Base-by-base conservation (phyloP, 1,284 basidiomycete genomes). In the Boletus sp. region DNA sequence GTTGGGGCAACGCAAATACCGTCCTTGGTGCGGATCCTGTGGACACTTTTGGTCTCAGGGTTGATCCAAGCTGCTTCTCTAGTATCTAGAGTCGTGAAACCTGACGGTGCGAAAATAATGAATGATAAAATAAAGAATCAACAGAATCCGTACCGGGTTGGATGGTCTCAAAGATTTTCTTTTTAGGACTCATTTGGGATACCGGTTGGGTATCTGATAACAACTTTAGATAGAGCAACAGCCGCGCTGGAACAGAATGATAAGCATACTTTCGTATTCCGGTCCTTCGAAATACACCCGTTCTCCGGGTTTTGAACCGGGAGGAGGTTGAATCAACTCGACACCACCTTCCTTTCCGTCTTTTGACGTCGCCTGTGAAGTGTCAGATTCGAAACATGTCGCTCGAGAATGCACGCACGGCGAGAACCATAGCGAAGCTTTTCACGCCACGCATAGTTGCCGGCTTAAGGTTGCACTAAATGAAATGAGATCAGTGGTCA, bases 341-440 rank as follows among this genome's bases (percentile, higher is more conserved):
- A 98, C 84, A n/a, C 89, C 91, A 7, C 74, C 86, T 6, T 92
- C 90, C 67, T 93, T 94, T 33, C 92, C 92, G 12, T 90, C 90
- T 65, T 85, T 87, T 12, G 87, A 84, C 1, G 89, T 85, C 33
- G 94, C 94, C 91, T 94, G 56, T 8, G 34, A 22, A 27, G 30
- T 23, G 37, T 50, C 33, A 42, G 22, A 43, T 45, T 42, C 26
- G 8, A 9, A 43, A 44, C 12, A 17, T 13, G 25, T 30, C 29
- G 16, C 26, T 20, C 10, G 14, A 29, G 19, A 43, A 27, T 36
- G 2, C 3, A 66, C 85, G 41, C 68, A 91, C 91, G 60, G 86
- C 90, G 55, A 98, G 83, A 27, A 98, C 88, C 94, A 98, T 97
- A 23, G 91, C 94, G 60, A 88, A 94, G 53, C 91, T 94, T 73